phyloP scores from a whole-genome alignment of 148 eudicot genomes.

The Fagopyrum tataricum region DNA sequence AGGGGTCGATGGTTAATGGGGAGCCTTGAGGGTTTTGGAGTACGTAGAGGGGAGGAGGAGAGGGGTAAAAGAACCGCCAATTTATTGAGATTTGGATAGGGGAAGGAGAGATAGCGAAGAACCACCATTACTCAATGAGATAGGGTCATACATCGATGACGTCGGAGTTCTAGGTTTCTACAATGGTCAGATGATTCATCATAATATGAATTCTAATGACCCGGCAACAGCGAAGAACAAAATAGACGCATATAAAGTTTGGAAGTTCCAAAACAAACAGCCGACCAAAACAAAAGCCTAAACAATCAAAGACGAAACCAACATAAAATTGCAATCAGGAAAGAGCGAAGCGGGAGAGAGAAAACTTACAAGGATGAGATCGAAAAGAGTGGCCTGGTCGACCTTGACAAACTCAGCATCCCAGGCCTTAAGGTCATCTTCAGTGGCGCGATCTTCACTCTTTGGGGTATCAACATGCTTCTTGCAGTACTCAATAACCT shows the following conservation, averaged over 20 bases:
- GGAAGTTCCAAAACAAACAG: neutral
- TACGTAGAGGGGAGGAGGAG: constrained; percentile 11
- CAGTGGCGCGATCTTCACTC: constrained; percentile 22
- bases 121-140: no score
- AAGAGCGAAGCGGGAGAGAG: neutral
- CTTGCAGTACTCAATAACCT: constrained; percentile 44
- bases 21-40: constrained; percentile 10
- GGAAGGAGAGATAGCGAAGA: constrained; percentile 1
- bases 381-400: constrained; percentile 46
- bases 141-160: no score
- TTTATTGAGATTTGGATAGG: constrained; percentile 21
- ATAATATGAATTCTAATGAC: no score
- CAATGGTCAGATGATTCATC: no score
- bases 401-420: constrained; percentile 43
- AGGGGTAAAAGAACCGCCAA: constrained; percentile 22
- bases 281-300: neutral
- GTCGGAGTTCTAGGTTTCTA: no score
- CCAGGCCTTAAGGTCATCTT: constrained; percentile 37
- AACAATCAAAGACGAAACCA: neutral
- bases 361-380: constrained; percentile 37
- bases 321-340: neutral
- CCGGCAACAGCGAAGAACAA: neutral
- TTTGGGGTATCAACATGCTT: constrained; percentile 36
- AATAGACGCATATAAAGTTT: neutral
- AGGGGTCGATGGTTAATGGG: constrained; percentile 17